Evolutionary conservation across 495 filamentous ascomycete genomes (phyloP).

Genomic region (Penicillium coffeae): DNA sequence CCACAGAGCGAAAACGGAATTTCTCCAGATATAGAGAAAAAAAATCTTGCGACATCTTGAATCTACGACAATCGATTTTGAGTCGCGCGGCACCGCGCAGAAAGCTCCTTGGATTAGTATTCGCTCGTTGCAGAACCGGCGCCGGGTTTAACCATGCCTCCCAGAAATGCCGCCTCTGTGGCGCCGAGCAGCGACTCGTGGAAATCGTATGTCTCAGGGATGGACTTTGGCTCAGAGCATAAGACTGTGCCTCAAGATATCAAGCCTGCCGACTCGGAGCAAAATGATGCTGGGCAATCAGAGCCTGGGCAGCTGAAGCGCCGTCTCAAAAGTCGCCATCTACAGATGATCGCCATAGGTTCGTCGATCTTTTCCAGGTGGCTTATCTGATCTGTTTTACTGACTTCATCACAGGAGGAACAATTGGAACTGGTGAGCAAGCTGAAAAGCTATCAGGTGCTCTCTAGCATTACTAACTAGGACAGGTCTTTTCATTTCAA

Average conservation of each 20-base stretch:
- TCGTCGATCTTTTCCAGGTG: conserved; percentile 34
- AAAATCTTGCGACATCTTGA: conserved; percentile 2
- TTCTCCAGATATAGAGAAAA: conserved; percentile 4
- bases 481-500: conserved; percentile 67
- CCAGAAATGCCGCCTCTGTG: conserved; percentile 10
- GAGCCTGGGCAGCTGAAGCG: conserved; percentile 38
- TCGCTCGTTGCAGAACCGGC: neutral
- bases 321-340: conserved; percentile 59
- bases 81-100: neutral
- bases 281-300: conserved; percentile 10
- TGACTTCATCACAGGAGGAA: conserved; percentile 59
- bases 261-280: conserved; percentile 23
- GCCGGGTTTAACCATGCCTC: conserved; percentile 13
- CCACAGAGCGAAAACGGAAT: conserved; percentile 26
- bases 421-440: conserved; percentile 62
- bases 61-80: neutral
- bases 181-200: neutral
- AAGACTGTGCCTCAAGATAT: conserved; percentile 19
- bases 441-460: neutral
- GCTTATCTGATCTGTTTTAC: conserved; percentile 38
- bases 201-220: conserved; percentile 1
- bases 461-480: conserved; percentile 4
- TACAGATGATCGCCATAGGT: conserved; percentile 68
- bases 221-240: conserved; percentile 5
- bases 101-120: neutral